Conservation (phyloP, 2,329 filamentous ascomycete genomes). For the Pyrenochaeta sp. region DNA sequence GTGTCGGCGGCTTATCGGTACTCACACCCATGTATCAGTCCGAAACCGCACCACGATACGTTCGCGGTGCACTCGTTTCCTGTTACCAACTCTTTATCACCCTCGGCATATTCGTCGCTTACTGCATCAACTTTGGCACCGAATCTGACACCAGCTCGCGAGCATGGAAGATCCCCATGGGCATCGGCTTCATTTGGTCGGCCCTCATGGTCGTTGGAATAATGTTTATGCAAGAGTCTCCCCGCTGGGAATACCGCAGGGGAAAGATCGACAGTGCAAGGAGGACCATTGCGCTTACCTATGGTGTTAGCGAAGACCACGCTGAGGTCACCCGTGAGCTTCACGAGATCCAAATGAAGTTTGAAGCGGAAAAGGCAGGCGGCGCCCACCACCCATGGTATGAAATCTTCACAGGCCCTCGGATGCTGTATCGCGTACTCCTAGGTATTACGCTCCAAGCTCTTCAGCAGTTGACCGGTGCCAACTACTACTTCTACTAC, state of each 20-base stretch:
- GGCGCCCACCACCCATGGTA: conserved; percentile 54
- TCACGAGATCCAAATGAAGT: conserved; percentile 63
- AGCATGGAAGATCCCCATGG: conserved; percentile 72
- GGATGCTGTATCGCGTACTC: conserved; percentile 71
- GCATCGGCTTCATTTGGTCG: conserved; percentile 66
- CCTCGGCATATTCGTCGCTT: conserved; percentile 67
- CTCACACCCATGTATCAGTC: conserved; percentile 69
- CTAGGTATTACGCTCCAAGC: conserved; percentile 71
- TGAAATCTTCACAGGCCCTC: conserved; percentile 71
- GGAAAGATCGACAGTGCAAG: conserved; percentile 62
- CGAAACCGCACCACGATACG: conserved; percentile 70
- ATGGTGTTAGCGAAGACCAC: conserved; percentile 65
- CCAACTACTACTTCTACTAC: conserved; percentile 71
- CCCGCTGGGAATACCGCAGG: conserved; percentile 66
- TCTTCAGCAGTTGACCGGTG: conserved; percentile 73
- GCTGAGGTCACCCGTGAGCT: conserved; percentile 62
- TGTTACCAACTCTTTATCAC: conserved; percentile 76
- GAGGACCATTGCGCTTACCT: conserved; percentile 61
- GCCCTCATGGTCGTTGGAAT: conserved; percentile 64
- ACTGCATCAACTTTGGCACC: conserved; percentile 68
- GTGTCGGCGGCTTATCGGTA: conserved; percentile 71
- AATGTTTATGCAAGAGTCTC: conserved; percentile 64
- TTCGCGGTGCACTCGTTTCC: conserved; percentile 69
- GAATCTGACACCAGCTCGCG: conserved; percentile 56
- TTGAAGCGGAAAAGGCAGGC: conserved; percentile 60